Base-by-base conservation (phyloP, 192 early-diverging fungal species). In the Gonapodya sp. region DNA sequence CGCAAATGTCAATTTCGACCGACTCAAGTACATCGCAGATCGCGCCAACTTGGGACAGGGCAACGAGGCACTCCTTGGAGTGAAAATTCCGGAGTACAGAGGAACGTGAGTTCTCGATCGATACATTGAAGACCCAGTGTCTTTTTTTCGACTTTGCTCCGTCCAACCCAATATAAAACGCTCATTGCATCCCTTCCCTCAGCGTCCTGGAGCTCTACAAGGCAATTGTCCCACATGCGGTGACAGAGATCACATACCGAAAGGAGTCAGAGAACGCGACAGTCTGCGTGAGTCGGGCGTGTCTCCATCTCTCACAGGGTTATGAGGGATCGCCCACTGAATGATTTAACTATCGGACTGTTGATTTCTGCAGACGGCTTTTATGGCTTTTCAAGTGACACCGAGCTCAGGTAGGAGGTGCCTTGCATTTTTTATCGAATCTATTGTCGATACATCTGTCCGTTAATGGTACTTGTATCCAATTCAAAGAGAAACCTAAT, bases 1-100 rank as follows among this genome's bases (percentile, higher is more conserved):
- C 79, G 79, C 36, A 2, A 79, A 37, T 35, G 30, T 35, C 18
- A 90, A 90, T 34, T 89, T 89, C 82, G 89, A 89, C 35, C 79
- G 89, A 34, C 83, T 89, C 8, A 73, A 85, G 16, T 89, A 89
- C 78, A 88, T 89, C 18, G 85, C 89, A 14, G 89, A 89, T 74
- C 36, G 89, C 64, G 84, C 89, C 0, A 16, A 81, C 36, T 73
- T 88, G 34, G 89, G 89, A 33, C 82, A 87, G 46, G 82, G 83
- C 18, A 84, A 79, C 31, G 89, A 89, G 82, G 82, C 83, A 1
- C 74, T 89, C 34, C 34, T 89, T 2, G 80, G 81, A 14, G 73
- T 79, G 16, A 78, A 80, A 2, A 87, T 89, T 74, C 89, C 89
- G 30, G 89, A 89, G 64, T 35, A 79, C 18, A 84, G 84, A 32